Evolutionary conservation across 2,329 filamentous ascomycete genomes (phyloP), one percentile per base, ranked within the genome.

Genomic region (Fusarium palustre): DNA sequence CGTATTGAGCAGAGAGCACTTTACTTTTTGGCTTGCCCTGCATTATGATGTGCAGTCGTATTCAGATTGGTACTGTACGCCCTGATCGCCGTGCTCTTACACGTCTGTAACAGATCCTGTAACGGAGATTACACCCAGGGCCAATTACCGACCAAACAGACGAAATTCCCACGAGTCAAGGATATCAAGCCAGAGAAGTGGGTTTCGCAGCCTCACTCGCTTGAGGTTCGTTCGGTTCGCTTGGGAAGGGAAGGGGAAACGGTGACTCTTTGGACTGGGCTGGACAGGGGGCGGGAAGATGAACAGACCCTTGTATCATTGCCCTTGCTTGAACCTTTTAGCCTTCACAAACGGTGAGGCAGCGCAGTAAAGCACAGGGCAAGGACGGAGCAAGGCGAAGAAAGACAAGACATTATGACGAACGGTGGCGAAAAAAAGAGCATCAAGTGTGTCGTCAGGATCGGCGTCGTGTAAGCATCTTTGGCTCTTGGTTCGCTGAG

Each of bases 21-120:
- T 45, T 39, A 20, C 36, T 39, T 39, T n/a, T 34, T 34, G n/a
- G n/a, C 36, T 39, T 49, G 49, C 48, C 38, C n/a, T 52, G 31
- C 22, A 61, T 62, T 46, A 59, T 65, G 62, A 65, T 59, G 42
- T 66, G 60, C 62, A 60, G 54, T 50, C 34, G 36, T 38, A 25
- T 30, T 49, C 16, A 53, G 42, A 31, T 57, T 57, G 50, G 28
- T 16, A 13, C 30, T 28, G 25, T 48, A 57, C 36, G n/a, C 36
- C 36, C 47, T 52, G 50, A 53, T 46, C 48, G 28, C 45, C 45
- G 38, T 48, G 52, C 64, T 68, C 66, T 67, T 52, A 71, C 69
- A 64, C 39, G 61, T 59, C 68, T 74, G 72, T 70, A 66, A 74
- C 72, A 60, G 45, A 34, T 61, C 59, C 61, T 74, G 72, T 55